phyloP scores from a whole-genome alignment of 257 asterid species.

The Rubia yunnanensis region DNA sequence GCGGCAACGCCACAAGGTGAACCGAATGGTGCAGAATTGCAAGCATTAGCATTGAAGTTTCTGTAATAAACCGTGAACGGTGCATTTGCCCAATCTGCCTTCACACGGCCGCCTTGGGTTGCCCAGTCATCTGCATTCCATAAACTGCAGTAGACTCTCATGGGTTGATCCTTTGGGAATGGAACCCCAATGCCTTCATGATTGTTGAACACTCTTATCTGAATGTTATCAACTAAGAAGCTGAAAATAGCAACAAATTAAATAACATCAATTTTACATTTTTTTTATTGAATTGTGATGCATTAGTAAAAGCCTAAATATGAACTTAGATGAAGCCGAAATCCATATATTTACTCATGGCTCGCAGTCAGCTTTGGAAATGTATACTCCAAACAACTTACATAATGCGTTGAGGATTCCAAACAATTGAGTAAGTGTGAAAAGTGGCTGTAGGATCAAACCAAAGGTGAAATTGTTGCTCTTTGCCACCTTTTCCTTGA shows the following conservation, averaged over 20 bases:
- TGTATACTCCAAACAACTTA: background rate
- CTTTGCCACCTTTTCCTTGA: constrained; percentile 17
- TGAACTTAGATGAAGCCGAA: too few relatives aligned
- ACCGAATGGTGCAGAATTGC: background rate
- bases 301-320: too few relatives aligned
- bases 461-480: constrained; percentile 17
- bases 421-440: constrained; percentile 19
- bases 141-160: constrained; percentile 13
- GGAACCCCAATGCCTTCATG: constrained; percentile 16
- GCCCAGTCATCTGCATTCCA: constrained; percentile 23
- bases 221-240: constrained; percentile 17
- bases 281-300: too few relatives aligned
- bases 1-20: background rate
- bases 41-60: constrained; percentile 1
- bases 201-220: constrained; percentile 16
- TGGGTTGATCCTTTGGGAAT: constrained; percentile 14
- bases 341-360: too few relatives aligned
- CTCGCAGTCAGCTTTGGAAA: too few relatives aligned
- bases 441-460: constrained; percentile 19
- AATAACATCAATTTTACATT: background rate
- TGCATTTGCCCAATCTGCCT: constrained; percentile 17
- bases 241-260: background rate
- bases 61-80: constrained; percentile 9
- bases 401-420: constrained; percentile 18
- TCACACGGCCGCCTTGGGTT: constrained; percentile 18